These are phyloP conservation scores for Talaromyces funiculosus DNA, from an alignment of 2,329 filamentous ascomycete species.

Conservation along the genomic window DNA sequence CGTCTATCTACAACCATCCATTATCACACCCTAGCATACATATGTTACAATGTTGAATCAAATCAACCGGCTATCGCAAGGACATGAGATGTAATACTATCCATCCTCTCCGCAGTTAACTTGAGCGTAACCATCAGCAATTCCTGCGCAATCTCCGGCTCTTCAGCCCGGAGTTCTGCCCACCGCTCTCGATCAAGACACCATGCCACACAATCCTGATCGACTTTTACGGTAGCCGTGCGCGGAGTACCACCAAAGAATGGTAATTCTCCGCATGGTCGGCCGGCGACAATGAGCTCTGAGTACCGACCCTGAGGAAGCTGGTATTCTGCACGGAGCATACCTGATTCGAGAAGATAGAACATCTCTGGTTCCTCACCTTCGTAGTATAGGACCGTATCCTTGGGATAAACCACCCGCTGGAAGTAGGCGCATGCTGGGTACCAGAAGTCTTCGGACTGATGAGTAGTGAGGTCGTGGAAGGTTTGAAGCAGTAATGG, in stretches of 20 bases:
- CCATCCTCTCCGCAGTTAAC: conserved; percentile 90
- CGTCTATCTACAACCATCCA: not conserved
- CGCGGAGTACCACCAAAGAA: conserved; percentile 90
- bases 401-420: conserved; percentile 60
- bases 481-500: conserved; percentile 94
- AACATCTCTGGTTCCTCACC: conserved; percentile 76
- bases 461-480: conserved; percentile 67
- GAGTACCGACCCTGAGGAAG: conserved; percentile 82
- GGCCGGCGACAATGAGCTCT: conserved; percentile 88
- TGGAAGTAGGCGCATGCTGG: conserved; percentile 69
- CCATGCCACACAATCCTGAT: conserved; percentile 79
- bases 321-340: conserved; percentile 84
- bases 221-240: conserved; percentile 79
- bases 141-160: conserved; percentile 76
- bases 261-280: conserved; percentile 90
- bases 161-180: conserved; percentile 63
- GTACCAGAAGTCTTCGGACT: conserved; percentile 96
- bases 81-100: conserved; percentile 52
- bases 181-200: conserved; percentile 67
- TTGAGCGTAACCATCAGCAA: conserved; percentile 83
- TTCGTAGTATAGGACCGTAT: conserved; percentile 69
- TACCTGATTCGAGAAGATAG: conserved; percentile 83
- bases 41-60: not conserved
- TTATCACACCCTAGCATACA: not conserved
- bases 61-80: conserved; percentile 13